Base-by-base conservation (phyloP, 495 filamentous ascomycete species). In the Tetracladium marchalianum region DNA sequence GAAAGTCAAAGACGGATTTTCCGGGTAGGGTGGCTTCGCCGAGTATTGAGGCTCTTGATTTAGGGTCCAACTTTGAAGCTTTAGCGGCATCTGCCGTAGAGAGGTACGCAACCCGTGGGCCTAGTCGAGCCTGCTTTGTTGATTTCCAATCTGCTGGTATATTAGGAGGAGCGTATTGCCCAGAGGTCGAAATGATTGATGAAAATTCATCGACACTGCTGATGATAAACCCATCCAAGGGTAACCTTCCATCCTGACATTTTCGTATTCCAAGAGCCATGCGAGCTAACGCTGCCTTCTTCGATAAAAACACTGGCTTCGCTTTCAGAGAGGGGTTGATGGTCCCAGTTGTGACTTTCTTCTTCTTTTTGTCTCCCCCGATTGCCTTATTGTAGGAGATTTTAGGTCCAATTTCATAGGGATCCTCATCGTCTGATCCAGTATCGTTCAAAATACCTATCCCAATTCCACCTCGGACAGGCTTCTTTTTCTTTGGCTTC, bases 381-480 rank as follows among this genome's bases (percentile, higher is more conserved):
- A 97, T 81, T 4, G 80, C 73, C 39, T 79, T 72, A 54, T 87
- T 95, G 61, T 95, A 95, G n/a, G 83, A 86, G 59, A 94, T 90
- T 56, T 80, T 80, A 7, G 92, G 92, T 0, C 92, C 90, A 16
- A 97, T 76, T 38, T 86, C 85, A 64, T 96, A 97, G 0, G 86
- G 85, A 56, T 97, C 93, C 57, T 96, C 92, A 45, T 97, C 90
- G 55, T 97, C 92, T n/a, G 92, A 96, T 3, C 88, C 90, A 13
- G 81, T 94, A 49, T 97, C 92, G 56, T 97, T 98, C 42, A 98
- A 63, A 16, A 96, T 68, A 2, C 92, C 92, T 11, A 93, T 83
- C 0, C 92, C 92, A 39, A 98, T 87, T 0, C 82, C 85, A 39
- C 81, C 76, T 24, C 75, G 73, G 6, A 55, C 62, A 13, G 60